phyloP scores from a whole-genome alignment of 148 eudicot genomes.

The Cornus kousa region DNA sequence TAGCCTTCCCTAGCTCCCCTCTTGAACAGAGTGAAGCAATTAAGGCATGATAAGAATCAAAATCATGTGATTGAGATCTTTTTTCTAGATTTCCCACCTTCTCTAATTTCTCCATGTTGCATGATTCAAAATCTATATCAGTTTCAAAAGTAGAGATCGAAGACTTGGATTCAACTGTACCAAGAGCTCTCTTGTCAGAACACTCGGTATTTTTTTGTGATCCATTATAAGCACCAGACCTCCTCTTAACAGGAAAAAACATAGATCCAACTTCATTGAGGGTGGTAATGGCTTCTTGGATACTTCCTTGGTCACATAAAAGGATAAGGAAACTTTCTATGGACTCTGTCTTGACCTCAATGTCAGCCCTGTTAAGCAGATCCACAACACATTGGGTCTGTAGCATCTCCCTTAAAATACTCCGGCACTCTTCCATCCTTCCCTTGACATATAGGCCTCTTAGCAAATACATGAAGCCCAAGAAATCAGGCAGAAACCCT shows the following conservation, averaged over 20 bases:
- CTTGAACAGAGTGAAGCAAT: constrained; percentile 59
- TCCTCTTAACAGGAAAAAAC: constrained; percentile 46
- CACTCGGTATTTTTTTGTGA: constrained; percentile 19
- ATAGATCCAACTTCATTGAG: constrained; percentile 73
- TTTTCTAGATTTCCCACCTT: constrained; percentile 17
- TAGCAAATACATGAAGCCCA: constrained; percentile 70
- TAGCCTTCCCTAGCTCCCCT: constrained; percentile 58
- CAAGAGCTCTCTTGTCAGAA: constrained; percentile 13
- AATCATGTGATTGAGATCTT: constrained; percentile 23
- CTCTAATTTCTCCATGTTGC: constrained; percentile 14
- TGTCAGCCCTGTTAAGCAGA: constrained; percentile 49
- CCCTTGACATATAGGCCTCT: constrained; percentile 83
- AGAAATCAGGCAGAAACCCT: constrained; percentile 64
- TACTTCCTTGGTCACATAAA: constrained; percentile 78
- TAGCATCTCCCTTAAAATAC: constrained; percentile 79
- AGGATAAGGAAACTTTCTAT: constrained; percentile 45
- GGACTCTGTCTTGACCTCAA: constrained; percentile 58
- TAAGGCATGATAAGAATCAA: constrained; percentile 52
- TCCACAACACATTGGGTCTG: constrained; percentile 48
- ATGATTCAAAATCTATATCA: constrained; percentile 6
- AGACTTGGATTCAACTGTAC: constrained; percentile 11
- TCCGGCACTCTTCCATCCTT: constrained; percentile 90
- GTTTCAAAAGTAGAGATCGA: constrained; percentile 13
- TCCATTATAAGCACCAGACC: constrained; percentile 11
- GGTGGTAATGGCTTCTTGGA: constrained; percentile 59